A percentile compares a stretch with the other conserved stretches of the same genome.
Evolutionary conservation across 2,329 filamentous ascomycete genomes (phyloP).

Genomic region (Lachnellula suecica): DNA sequence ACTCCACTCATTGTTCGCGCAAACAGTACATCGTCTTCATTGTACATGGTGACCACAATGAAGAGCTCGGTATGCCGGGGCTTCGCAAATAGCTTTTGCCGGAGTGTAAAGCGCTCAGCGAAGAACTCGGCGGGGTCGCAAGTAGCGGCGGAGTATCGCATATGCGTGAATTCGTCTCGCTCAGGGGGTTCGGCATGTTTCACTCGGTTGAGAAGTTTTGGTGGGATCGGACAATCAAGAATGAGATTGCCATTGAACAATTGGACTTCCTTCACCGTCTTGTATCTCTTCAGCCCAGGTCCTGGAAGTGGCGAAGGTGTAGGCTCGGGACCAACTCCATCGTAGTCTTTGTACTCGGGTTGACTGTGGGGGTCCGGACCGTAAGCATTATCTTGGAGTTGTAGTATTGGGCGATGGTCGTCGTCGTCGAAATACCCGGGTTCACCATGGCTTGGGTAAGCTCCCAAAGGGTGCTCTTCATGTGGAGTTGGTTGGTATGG

Average conservation of each 20-base stretch:
- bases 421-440: conserved; percentile 49
- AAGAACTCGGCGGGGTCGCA: conserved; percentile 90
- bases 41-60: conserved; percentile 98
- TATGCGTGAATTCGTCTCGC: conserved; percentile 85
- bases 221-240: conserved; percentile 92
- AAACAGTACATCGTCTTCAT: conserved; percentile 95
- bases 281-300: conserved; percentile 79
- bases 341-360: conserved; percentile 45
- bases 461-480: conserved; percentile 31
- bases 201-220: conserved; percentile 67
- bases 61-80: conserved; percentile 91
- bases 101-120: conserved; percentile 84
- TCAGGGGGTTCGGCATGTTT: conserved; percentile 55
- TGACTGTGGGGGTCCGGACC: conserved; percentile 56
- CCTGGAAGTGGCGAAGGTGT: conserved; percentile 51
- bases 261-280: conserved; percentile 98
- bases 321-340: conserved; percentile 34
- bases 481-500: conserved; percentile 66
- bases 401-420: conserved; percentile 76
- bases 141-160: conserved; percentile 92
- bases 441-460: conserved; percentile 20
- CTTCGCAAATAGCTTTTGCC: conserved; percentile 90
- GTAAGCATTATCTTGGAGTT: conserved; percentile 44
- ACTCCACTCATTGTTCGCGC: conserved; percentile 95
- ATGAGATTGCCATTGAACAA: conserved; percentile 96